Evolutionary conservation across 164 flowering plant species (phyloP).

Genomic region (Paratinospora sagittata): DNA sequence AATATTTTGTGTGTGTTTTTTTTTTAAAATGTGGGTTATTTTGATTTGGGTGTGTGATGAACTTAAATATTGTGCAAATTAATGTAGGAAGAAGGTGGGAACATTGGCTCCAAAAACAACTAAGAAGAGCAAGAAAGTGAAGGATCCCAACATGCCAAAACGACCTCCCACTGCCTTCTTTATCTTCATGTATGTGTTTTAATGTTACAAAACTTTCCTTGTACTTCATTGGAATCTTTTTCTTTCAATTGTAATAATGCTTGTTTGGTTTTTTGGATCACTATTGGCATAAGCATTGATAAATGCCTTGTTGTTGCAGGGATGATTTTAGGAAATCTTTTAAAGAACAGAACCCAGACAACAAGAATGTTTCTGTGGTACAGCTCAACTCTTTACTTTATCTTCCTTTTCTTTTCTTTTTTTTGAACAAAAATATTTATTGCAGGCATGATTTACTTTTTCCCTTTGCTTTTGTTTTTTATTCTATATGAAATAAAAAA

Average conservation of each 20-base stretch:
- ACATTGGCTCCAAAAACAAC: conserved; percentile 33
- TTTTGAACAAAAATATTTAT: no score
- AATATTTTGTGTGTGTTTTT: no score
- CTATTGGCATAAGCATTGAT: background rate
- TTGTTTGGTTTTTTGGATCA: background rate
- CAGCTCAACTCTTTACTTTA: background rate
- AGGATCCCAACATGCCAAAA: conserved; percentile 66
- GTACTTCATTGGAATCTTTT: no score
- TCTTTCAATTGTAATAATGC: no score
- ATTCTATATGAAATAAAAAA: background rate
- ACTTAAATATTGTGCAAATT: background rate
- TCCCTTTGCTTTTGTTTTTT: no score
- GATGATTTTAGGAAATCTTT: conserved; percentile 65
- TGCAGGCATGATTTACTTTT: background rate
- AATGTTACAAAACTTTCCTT: no score
- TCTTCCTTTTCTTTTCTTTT: no score
- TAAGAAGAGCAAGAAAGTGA: conserved; percentile 45
- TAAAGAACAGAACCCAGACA: conserved; percentile 63
- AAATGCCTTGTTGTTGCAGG: conserved; percentile 34
- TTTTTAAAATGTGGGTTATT: no score
- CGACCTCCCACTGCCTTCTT: conserved; percentile 90
- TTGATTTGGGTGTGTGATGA: conserved; percentile 3
- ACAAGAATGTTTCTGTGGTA: conserved; percentile 54
- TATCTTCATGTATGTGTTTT: conserved; percentile 62
- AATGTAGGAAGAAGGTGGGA: conserved; percentile 37